phyloP scores from a whole-genome alignment of 352 stramenopile genomes.

The Globisporangium alternatum region DNA sequence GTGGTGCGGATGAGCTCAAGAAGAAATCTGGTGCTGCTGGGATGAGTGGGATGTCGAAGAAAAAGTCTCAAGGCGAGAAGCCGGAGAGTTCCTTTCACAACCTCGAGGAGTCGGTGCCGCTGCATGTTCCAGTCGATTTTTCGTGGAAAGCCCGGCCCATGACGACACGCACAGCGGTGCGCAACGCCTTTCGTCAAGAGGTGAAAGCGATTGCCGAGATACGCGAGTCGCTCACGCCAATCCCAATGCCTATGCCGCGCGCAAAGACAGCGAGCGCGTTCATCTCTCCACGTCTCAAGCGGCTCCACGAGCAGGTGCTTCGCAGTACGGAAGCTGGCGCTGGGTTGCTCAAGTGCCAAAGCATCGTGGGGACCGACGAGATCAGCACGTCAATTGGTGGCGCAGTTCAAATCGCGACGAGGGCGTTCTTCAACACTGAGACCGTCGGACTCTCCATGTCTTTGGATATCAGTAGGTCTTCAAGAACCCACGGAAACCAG shows the following conservation, averaged over 20 bases:
- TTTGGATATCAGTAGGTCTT: not conserved
- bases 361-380: slow-evolving; percentile 3
- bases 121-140: slow-evolving; percentile 14
- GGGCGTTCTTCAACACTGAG: slow-evolving; percentile 1
- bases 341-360: slow-evolving; percentile 12
- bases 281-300: slow-evolving; percentile 39
- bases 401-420: slow-evolving; percentile 15
- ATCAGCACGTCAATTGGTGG: slow-evolving; percentile 5
- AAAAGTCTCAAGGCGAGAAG: not conserved
- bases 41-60: not conserved
- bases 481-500: not conserved
- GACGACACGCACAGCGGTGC: slow-evolving; percentile 44
- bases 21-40: not conserved
- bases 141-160: slow-evolving; percentile 50
- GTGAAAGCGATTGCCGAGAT: slow-evolving; percentile 29
- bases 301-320: slow-evolving; percentile 38
- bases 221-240: slow-evolving; percentile 21
- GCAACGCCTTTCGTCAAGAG: slow-evolving; percentile 50
- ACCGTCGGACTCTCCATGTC: slow-evolving; percentile 4
- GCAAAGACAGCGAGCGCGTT: slow-evolving; percentile 18
- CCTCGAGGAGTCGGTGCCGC: not conserved
- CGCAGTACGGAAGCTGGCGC: slow-evolving; percentile 25
- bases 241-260: slow-evolving; percentile 3
- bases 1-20: not conserved
- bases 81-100: not conserved